A percentile compares a stretch with the other conserved stretches of the same genome.
Evolutionary conservation across 768 basidiomycete genomes (phyloP).

Genomic region (Leccinum imitatum): DNA sequence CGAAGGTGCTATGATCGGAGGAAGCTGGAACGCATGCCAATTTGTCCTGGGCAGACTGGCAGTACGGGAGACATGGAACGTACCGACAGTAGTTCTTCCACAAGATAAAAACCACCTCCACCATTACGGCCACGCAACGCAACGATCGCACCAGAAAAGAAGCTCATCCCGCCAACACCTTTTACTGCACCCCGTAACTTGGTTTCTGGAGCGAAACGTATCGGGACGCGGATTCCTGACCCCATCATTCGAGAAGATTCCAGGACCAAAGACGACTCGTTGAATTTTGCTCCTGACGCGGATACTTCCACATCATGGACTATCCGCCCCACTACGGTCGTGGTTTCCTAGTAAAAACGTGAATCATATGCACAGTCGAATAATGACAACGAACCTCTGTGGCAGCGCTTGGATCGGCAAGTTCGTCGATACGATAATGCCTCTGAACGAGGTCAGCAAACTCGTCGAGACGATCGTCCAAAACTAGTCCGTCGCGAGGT

Average conservation of each 20-base stretch:
- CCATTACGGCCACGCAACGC: conserved; percentile 89
- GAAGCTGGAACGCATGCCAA: conserved; percentile 47
- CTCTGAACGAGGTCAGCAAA: conserved; percentile 70
- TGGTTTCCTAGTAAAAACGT: conserved; percentile 48
- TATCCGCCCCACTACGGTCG: conserved; percentile 72
- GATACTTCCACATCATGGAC: conserved; percentile 64
- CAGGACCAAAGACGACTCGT: conserved; percentile 70
- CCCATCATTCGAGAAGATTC: conserved; percentile 80
- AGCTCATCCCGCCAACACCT: conserved; percentile 63
- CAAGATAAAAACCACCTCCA: conserved; percentile 79
- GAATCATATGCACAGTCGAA: neutral
- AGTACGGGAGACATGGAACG: neutral
- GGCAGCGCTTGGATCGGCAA: conserved; percentile 71
- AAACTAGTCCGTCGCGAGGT: conserved; percentile 41
- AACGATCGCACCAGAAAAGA: conserved; percentile 89
- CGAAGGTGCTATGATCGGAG: conserved; percentile 52
- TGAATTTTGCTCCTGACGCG: conserved; percentile 60
- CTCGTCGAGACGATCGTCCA: conserved; percentile 88
- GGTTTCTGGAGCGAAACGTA: conserved; percentile 67
- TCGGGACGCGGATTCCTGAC: conserved; percentile 63
- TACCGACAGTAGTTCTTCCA: neutral
- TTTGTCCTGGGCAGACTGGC: neutral
- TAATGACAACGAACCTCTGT: conserved; percentile 45
- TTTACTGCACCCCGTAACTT: conserved; percentile 62
- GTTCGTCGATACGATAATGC: conserved; percentile 67